Conservation (phyloP, 495 filamentous ascomycete genomes). For the Penicillium coprophilum region DNA sequence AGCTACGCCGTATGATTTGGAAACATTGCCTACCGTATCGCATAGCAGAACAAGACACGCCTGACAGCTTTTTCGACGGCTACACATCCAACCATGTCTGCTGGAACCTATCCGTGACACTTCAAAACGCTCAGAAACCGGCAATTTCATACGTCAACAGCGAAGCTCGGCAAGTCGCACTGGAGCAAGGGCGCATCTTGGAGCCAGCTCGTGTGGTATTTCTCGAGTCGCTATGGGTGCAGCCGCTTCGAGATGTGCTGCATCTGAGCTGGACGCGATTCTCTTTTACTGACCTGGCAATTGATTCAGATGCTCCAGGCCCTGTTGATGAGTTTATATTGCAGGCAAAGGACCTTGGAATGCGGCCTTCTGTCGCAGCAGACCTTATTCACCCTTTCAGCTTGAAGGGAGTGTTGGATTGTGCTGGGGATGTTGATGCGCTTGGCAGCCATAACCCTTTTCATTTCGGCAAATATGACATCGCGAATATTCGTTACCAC, state of each 20-base stretch:
- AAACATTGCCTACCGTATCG: slow-evolving; percentile 3
- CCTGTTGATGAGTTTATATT: not conserved
- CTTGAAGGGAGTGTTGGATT: not conserved
- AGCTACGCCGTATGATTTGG: slow-evolving; percentile 1
- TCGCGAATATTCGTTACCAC: not conserved
- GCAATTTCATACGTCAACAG: not conserved
- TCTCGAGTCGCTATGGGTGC: not conserved
- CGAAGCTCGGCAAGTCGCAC: not conserved
- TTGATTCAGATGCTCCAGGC: not conserved
- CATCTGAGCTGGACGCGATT: not conserved
- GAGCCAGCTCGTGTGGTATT: not conserved
- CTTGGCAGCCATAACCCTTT: not conserved
- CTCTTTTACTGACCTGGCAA: not conserved
- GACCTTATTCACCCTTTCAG: not conserved
- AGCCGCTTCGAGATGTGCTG: not conserved
- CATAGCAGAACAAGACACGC: slow-evolving; percentile 4
- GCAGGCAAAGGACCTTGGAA: not conserved
- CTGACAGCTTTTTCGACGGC: not conserved
- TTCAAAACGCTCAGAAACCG: not conserved
- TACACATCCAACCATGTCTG: not conserved
- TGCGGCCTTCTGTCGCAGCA: not conserved
- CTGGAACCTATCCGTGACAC: not conserved
- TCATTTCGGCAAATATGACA: not conserved
- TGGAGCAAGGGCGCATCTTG: not conserved
- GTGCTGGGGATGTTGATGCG: not conserved